Evolutionary conservation across 1,284 basidiomycete genomes (phyloP).

Genomic region (Golubevia sp.): DNA sequence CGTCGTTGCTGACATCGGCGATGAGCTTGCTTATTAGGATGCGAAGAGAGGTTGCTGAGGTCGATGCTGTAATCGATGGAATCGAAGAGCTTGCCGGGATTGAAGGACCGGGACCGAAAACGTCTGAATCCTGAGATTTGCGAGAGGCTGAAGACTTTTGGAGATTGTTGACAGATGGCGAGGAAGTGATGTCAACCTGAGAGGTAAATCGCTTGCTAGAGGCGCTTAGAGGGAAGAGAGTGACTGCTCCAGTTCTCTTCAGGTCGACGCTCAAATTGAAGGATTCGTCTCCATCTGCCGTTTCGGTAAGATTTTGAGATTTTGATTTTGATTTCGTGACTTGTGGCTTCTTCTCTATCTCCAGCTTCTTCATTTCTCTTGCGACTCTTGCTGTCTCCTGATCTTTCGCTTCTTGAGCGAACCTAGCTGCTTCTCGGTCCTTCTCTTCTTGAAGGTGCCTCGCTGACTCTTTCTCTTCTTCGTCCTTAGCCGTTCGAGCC

Average conservation of each 20-base stretch:
- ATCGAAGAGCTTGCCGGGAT: background rate
- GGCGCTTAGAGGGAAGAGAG: background rate
- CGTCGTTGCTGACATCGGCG: background rate
- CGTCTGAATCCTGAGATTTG: background rate
- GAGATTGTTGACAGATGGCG: background rate
- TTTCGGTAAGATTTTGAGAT: slow-evolving; percentile 6
- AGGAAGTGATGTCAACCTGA: background rate
- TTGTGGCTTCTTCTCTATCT: too few relatives aligned
- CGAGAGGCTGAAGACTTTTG: background rate
- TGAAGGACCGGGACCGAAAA: background rate
- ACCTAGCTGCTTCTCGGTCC: slow-evolving; percentile 17
- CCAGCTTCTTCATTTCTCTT: slow-evolving; percentile 45
- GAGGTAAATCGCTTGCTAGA: background rate
- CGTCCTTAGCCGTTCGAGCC: slow-evolving; percentile 17
- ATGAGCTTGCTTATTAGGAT: background rate
- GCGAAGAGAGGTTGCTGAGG: background rate
- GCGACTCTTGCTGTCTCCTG: slow-evolving; percentile 38
- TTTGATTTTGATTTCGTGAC: too few relatives aligned
- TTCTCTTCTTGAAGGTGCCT: slow-evolving; percentile 19
- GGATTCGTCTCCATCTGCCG: slow-evolving; percentile 32
- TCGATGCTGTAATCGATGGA: background rate
- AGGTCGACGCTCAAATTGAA: too few relatives aligned
- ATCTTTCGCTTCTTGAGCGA: slow-evolving; percentile 25
- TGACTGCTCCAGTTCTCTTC: too few relatives aligned
- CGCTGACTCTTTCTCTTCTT: slow-evolving; percentile 27